Evolutionary conservation across 768 basidiomycete genomes (phyloP).

Genomic region (Leccinum pellstonianum): DNA sequence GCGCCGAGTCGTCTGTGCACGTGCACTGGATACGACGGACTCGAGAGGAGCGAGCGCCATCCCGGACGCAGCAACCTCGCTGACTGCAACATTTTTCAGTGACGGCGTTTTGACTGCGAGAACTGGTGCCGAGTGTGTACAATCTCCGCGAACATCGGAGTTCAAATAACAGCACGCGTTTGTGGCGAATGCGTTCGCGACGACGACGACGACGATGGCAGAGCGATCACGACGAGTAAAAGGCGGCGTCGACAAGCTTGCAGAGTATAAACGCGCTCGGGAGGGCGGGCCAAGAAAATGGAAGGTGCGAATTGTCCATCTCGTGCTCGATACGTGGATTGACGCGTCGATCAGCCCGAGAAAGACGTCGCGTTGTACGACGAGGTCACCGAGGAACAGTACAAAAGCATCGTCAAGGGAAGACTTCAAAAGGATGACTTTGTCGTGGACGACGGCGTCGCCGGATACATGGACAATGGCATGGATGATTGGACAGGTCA

Average conservation of each 20-base stretch:
- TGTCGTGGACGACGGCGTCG: conserved; percentile 89
- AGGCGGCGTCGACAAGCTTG: conserved; percentile 43
- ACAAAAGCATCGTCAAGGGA: conserved; percentile 78
- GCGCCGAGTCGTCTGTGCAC: conserved; percentile 37
- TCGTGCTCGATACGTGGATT: conserved; percentile 7
- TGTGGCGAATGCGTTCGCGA: conserved; percentile 23
- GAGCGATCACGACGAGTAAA: conserved; percentile 31
- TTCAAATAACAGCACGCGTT: conserved; percentile 24
- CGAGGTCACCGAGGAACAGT: conserved; percentile 87
- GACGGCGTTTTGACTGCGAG: not conserved
- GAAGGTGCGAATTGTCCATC: conserved; percentile 44
- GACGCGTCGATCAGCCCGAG: conserved; percentile 38
- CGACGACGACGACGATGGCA: conserved; percentile 17
- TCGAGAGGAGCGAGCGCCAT: conserved; percentile 41
- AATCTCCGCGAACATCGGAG: conserved; percentile 26
- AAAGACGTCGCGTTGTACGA: conserved; percentile 79
- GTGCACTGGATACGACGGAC: conserved; percentile 30
- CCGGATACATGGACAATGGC: conserved; percentile 93
- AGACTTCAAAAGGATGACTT: conserved; percentile 90
- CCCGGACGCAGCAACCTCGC: conserved; percentile 36
- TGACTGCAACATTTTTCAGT: not conserved
- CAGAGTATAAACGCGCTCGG: conserved; percentile 58
- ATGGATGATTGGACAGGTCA: conserved; percentile 88
- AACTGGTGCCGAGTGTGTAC: conserved; percentile 2
- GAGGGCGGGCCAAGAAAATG: conserved; percentile 57